Evolutionary conservation across 78 protist genomes (phyloP).

Genomic region (Tieghemostelium lacteum): DNA sequence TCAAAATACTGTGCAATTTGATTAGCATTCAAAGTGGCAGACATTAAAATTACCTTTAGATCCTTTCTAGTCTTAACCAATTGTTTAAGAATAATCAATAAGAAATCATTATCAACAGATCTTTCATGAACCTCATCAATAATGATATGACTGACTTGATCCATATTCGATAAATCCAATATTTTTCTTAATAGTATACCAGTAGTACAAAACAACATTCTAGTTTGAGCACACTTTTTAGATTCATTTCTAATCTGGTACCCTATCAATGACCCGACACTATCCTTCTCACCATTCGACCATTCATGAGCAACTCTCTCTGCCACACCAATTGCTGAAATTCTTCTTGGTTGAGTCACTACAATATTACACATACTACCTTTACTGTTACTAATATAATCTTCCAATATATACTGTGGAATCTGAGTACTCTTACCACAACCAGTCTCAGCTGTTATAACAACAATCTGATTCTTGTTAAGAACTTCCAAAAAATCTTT

Average conservation of each 20-base stretch:
- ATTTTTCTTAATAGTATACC: slow-evolving; percentile 76
- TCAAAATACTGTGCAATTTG: slow-evolving; percentile 87
- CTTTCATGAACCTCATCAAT: slow-evolving; percentile 88
- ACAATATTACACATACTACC: slow-evolving; percentile 81
- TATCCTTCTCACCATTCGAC: slow-evolving; percentile 50
- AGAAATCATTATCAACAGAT: slow-evolving; percentile 70
- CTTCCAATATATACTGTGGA: slow-evolving; percentile 91
- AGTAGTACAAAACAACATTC: slow-evolving; percentile 91
- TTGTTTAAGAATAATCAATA: slow-evolving; percentile 50
- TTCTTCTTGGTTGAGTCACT: slow-evolving; percentile 95
- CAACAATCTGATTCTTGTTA: slow-evolving; percentile 23
- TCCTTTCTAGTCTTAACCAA: slow-evolving; percentile 26
- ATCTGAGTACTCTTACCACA: slow-evolving; percentile 96
- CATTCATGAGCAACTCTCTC: slow-evolving; percentile 93
- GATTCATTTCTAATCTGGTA: slow-evolving; percentile 86
- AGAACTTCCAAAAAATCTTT: slow-evolving; percentile 21
- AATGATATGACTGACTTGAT: slow-evolving; percentile 61
- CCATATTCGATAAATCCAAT: slow-evolving; percentile 6
- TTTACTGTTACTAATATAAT: neutral
- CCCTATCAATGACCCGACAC: slow-evolving; percentile 85
- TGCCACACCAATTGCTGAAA: slow-evolving; percentile 93
- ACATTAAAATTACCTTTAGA: slow-evolving; percentile 86
- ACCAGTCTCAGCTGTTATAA: slow-evolving; percentile 89
- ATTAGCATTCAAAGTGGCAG: slow-evolving; percentile 91
- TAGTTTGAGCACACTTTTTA: slow-evolving; percentile 37